phyloP scores from a whole-genome alignment of 345 rosid species.

The Sonneratia caseolaris region DNA sequence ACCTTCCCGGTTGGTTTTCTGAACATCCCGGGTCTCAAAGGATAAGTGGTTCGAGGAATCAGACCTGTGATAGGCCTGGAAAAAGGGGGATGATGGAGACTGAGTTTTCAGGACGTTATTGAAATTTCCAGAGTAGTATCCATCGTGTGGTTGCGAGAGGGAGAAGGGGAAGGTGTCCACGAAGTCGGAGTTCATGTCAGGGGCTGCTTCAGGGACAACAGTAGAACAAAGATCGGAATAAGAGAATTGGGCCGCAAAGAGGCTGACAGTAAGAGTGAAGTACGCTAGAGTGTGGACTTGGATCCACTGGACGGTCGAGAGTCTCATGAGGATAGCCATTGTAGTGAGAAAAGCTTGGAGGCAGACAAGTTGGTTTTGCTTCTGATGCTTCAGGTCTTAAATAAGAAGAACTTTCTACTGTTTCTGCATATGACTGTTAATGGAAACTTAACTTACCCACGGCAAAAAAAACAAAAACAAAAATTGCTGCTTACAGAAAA shows the following conservation, averaged over 20 bases:
- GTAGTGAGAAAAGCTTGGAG: background rate
- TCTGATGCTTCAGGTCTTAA: background rate
- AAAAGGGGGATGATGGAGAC: background rate
- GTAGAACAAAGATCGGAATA: slow-evolving; percentile 24
- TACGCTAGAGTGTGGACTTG: background rate
- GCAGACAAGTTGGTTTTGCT: background rate
- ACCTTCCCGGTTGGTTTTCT: slow-evolving; percentile 10
- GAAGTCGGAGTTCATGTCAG: background rate
- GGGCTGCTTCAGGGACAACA: slow-evolving; percentile 16
- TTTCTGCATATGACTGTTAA: background rate
- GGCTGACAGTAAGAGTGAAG: background rate
- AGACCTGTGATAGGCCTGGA: background rate
- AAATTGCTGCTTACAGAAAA: no score
- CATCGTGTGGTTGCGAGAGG: background rate
- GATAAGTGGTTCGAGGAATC: slow-evolving; percentile 6
- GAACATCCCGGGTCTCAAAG: background rate
- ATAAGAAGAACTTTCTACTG: background rate
- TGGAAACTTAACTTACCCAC: background rate
- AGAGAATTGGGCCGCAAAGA: slow-evolving; percentile 2
- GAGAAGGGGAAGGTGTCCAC: background rate
- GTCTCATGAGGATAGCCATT: background rate
- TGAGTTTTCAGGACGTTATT: background rate
- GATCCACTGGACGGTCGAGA: background rate
- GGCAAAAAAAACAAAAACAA: no score
- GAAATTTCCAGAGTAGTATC: slow-evolving; percentile 13